Percentiles rank a stretch among this genome's conserved stretches.
Evolutionary conservation across 1,284 basidiomycete genomes (phyloP).

Genomic region (Cryptococcus hybrid): DNA sequence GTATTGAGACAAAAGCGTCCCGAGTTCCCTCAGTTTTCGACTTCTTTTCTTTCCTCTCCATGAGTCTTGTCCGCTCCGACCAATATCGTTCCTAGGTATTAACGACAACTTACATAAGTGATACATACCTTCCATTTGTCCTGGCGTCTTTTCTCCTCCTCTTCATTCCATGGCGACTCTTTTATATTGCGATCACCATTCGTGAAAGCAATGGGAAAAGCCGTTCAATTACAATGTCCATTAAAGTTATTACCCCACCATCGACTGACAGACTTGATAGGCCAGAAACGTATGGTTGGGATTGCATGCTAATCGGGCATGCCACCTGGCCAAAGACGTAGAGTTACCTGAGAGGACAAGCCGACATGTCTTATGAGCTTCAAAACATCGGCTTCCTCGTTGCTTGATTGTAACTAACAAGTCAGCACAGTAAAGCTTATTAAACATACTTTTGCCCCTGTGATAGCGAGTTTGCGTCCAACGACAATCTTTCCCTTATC

Average conservation of each 20-base stretch:
- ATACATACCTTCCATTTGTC: slow-evolving; percentile 68
- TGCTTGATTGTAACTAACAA: slow-evolving; percentile 64
- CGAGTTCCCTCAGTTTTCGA: slow-evolving; percentile 35
- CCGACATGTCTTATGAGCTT: slow-evolving; percentile 66
- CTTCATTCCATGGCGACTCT: slow-evolving; percentile 64
- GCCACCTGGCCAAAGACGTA: slow-evolving; percentile 80
- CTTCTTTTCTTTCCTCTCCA: slow-evolving; percentile 29
- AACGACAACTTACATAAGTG: not conserved
- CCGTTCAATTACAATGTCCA: slow-evolving; percentile 75
- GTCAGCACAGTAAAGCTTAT: not conserved
- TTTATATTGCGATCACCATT: slow-evolving; percentile 57
- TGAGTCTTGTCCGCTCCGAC: slow-evolving; percentile 32
- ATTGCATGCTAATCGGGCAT: slow-evolving; percentile 74
- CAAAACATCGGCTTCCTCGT: slow-evolving; percentile 80
- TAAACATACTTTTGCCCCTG: slow-evolving; percentile 69
- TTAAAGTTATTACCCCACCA: slow-evolving; percentile 71
- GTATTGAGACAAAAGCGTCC: slow-evolving; percentile 24
- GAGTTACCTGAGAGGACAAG: slow-evolving; percentile 79
- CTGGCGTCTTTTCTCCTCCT: slow-evolving; percentile 63
- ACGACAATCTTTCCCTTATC: slow-evolving; percentile 63
- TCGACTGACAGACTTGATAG: slow-evolving; percentile 76
- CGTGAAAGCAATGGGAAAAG: slow-evolving; percentile 51
- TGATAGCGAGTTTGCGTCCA: slow-evolving; percentile 79
- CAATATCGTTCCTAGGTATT: slow-evolving; percentile 31
- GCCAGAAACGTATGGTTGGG: slow-evolving; percentile 62